These are phyloP conservation scores for Solanum hybrid DNA, from an alignment of 305 asterid species.

Conservation along the genomic window DNA sequence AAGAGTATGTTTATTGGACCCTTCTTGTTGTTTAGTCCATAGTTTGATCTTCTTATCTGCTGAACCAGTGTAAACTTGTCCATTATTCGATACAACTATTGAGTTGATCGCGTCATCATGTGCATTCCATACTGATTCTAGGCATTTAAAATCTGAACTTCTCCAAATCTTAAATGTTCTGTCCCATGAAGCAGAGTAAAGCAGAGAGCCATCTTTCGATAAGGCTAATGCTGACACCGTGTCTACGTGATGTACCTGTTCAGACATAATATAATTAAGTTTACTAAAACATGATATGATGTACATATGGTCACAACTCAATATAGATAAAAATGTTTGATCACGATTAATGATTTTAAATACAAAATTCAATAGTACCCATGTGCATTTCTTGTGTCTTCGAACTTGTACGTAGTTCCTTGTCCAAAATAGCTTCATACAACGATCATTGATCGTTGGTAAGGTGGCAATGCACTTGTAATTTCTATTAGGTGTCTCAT, in stretches of 20 bases:
- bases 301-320: background rate
- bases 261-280: background rate
- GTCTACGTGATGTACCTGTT: slow-evolving; percentile 7
- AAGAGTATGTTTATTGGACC: background rate
- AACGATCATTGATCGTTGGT: slow-evolving; percentile 61
- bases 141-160: slow-evolving; percentile 6
- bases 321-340: background rate
- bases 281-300: background rate
- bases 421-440: slow-evolving; percentile 34
- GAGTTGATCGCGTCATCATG: slow-evolving; percentile 13
- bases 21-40: background rate
- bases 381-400: slow-evolving; percentile 53
- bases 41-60: slow-evolving; percentile 11
- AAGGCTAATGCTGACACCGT: slow-evolving; percentile 9
- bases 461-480: slow-evolving; percentile 43
- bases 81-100: background rate
- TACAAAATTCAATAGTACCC: slow-evolving; percentile 30
- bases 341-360: background rate
- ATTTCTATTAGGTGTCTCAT: background rate
- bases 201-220: background rate
- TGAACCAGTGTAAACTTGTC: background rate
- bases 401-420: slow-evolving; percentile 54
- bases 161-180: slow-evolving; percentile 9
- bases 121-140: slow-evolving; percentile 9
- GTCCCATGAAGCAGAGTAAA: slow-evolving; percentile 15